phyloP scores from a whole-genome alignment of 345 rosid genomes.

The Rhizophora apiculata region DNA sequence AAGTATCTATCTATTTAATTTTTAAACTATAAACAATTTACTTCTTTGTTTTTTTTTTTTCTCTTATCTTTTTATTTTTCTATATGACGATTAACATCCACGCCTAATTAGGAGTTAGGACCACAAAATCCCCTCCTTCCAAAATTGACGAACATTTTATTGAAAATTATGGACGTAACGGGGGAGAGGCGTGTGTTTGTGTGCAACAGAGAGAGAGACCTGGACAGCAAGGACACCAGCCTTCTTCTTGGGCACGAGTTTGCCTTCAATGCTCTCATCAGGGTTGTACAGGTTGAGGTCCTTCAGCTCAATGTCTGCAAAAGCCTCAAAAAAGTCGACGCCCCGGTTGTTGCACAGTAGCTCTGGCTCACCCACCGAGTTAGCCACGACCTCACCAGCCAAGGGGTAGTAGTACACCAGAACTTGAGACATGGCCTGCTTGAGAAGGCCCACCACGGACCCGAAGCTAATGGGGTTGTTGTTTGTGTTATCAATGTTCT shows the following conservation, averaged over 20 bases:
- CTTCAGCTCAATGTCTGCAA: constrained; percentile 49
- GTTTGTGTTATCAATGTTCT: too few species aligned
- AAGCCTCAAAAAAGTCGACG: constrained; percentile 64
- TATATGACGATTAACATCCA: too few species aligned
- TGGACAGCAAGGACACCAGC: constrained; percentile 65
- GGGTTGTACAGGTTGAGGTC: constrained; percentile 64
- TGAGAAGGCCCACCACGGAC: constrained; percentile 37
- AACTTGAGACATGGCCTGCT: constrained; percentile 58
- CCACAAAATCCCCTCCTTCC: too few species aligned
- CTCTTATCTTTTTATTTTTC: too few species aligned
- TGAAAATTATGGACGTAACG: too few species aligned
- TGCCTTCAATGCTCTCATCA: constrained; percentile 57
- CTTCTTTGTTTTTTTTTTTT: too few species aligned
- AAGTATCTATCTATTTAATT: too few species aligned
- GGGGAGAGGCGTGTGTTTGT: too few species aligned
- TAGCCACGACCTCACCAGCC: constrained; percentile 61
- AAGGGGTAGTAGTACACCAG: constrained; percentile 70
- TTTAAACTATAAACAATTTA: too few species aligned
- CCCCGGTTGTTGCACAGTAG: constrained; percentile 81
- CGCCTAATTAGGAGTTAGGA: too few species aligned
- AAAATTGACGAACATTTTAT: too few species aligned
- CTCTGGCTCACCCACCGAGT: constrained; percentile 70
- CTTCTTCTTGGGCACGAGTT: constrained; percentile 54
- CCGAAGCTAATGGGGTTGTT: constrained; percentile 8
- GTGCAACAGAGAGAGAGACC: constrained; percentile 31